phyloP scores from a whole-genome alignment of 306 rosid genomes.

The Cicer cuneatum region DNA sequence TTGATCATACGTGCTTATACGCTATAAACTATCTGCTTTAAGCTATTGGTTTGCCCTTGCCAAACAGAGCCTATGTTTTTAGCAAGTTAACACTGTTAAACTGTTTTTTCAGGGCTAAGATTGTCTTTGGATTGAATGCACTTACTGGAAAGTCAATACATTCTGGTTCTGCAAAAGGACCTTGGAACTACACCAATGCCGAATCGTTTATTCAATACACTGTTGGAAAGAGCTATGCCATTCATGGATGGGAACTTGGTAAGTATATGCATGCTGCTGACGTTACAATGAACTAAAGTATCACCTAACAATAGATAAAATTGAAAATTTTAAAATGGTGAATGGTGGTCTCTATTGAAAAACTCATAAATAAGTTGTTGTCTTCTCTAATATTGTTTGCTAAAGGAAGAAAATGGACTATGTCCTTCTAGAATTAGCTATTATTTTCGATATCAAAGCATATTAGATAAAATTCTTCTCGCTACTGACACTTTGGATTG shows the following conservation, averaged over 20 bases:
- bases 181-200: constrained; percentile 80
- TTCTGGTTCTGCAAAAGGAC: constrained; percentile 61
- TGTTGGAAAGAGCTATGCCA: constrained; percentile 61
- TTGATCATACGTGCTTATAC: too few relatives aligned
- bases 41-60: too few relatives aligned
- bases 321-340: not conserved
- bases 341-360: constrained; percentile 35
- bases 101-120: constrained; percentile 70
- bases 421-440: not conserved
- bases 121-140: constrained; percentile 87
- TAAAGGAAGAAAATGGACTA: constrained; percentile 8
- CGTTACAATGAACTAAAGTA: not conserved
- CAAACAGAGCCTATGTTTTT: not conserved
- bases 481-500: not conserved
- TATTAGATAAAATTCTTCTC: constrained; percentile 1
- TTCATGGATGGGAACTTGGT: constrained; percentile 98
- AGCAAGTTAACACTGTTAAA: constrained; percentile 13
- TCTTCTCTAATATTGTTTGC: not conserved
- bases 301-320: not conserved
- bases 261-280: constrained; percentile 39
- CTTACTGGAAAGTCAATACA: constrained; percentile 68
- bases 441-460: not conserved
- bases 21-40: too few relatives aligned
- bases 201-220: constrained; percentile 79
- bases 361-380: not conserved